phyloP scores from a whole-genome alignment of 768 basidiomycete species.

The Lenzites betulinus region DNA sequence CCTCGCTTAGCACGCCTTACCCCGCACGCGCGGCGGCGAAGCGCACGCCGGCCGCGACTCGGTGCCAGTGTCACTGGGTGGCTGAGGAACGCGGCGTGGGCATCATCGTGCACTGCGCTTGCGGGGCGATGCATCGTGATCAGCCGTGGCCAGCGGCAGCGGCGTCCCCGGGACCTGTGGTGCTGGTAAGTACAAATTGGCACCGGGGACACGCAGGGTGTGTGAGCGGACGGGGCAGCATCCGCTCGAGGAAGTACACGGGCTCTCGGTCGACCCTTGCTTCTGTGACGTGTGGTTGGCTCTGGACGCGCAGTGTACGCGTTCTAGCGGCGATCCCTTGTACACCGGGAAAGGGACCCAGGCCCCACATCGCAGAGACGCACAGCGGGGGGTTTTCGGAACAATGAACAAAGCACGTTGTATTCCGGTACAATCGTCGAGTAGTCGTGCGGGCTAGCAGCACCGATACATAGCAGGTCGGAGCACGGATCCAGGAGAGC shows the following conservation, averaged over 20 bases:
- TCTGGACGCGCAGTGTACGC: background rate
- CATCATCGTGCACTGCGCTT: background rate
- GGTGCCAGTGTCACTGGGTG: too few relatives aligned
- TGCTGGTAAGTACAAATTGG: too few relatives aligned
- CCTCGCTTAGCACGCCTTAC: background rate
- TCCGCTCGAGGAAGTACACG: background rate
- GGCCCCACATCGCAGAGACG: background rate
- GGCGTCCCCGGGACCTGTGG: too few relatives aligned
- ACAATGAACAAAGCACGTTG: slow-evolving; percentile 7
- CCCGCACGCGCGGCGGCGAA: slow-evolving; percentile 11
- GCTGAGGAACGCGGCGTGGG: background rate
- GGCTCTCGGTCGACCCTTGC: background rate
- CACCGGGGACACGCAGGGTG: too few relatives aligned
- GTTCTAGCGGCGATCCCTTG: background rate
- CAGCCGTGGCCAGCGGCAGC: too few relatives aligned
- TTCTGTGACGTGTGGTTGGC: background rate
- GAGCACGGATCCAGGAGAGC: background rate
- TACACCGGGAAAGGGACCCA: background rate
- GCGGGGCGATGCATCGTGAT: too few relatives aligned
- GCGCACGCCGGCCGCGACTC: background rate
- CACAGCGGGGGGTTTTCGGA: background rate
- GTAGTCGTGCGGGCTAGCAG: slow-evolving; percentile 15
- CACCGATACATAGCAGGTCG: slow-evolving; percentile 19
- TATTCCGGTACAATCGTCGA: slow-evolving; percentile 22
- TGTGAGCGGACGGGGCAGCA: too few relatives aligned